Evolutionary conservation across 73 alveolate genomes (phyloP).

Genomic region (Halteria grandinella): DNA sequence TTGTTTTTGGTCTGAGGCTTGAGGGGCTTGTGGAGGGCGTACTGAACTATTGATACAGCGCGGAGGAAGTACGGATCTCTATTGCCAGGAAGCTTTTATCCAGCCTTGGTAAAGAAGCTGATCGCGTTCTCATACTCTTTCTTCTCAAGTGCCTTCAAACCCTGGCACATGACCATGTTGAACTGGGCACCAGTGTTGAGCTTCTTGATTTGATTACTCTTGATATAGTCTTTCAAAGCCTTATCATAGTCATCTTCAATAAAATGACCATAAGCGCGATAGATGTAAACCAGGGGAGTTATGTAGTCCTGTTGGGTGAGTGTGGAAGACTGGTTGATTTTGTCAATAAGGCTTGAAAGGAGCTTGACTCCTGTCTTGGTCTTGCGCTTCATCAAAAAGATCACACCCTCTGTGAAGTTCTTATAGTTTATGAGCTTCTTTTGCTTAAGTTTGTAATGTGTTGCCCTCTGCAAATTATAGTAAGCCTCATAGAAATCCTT

Average conservation of each 20-base stretch:
- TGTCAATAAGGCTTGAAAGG: slow-evolving; percentile 64
- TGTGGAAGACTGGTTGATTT: slow-evolving; percentile 17
- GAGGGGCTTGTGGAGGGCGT: slow-evolving; percentile 52
- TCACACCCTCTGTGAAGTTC: slow-evolving; percentile 84
- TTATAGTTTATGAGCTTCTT: slow-evolving; percentile 65
- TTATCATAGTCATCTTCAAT: slow-evolving; percentile 74
- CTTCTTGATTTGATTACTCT: slow-evolving; percentile 51
- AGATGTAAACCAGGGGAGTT: slow-evolving; percentile 68
- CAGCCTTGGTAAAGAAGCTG: slow-evolving; percentile 60
- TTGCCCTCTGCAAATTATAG: slow-evolving; percentile 74
- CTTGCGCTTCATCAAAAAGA: slow-evolving; percentile 83
- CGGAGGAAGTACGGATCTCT: slow-evolving; percentile 57
- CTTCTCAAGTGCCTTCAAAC: slow-evolving; percentile 53
- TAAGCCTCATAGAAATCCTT: slow-evolving; percentile 88
- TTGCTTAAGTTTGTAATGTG: slow-evolving; percentile 65
- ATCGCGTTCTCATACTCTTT: slow-evolving; percentile 67
- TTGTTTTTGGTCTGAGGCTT: slow-evolving; percentile 53
- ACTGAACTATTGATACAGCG: slow-evolving; percentile 62
- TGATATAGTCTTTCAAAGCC: slow-evolving; percentile 67
- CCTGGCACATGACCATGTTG: slow-evolving; percentile 60
- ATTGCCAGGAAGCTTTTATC: slow-evolving; percentile 58
- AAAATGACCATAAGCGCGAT: slow-evolving; percentile 88
- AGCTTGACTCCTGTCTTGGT: slow-evolving; percentile 78
- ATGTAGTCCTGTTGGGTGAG: slow-evolving; percentile 50
- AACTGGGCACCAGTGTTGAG: slow-evolving; percentile 53